Base-by-base conservation (phyloP, 805 yeast genomes). In the Cyberlindnera misumaiensis region DNA sequence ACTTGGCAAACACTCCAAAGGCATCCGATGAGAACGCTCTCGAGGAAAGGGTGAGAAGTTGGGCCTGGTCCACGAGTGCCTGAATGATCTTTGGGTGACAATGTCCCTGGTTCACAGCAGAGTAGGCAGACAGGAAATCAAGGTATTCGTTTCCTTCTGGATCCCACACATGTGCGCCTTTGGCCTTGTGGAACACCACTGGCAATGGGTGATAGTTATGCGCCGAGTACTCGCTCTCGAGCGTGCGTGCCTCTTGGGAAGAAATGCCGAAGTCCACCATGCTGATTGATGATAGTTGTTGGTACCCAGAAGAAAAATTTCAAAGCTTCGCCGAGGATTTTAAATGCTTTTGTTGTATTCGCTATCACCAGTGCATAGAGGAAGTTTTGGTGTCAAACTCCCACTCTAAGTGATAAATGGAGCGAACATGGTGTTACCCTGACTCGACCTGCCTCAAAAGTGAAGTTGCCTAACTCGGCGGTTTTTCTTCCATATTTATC, bases 31-130 rank as follows among this genome's bases (percentile, higher is more conserved):
- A 84, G 60, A 90, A 90, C 4, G 97, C 97, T 60, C 97, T 73
- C 17, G 96, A 87, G 39, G 90, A 83, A 43, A 90, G 67, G 12
- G 97, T 90, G 60, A 90, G 70, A 42, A 69, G 75, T 43, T 77
- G 75, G 9, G 97, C 95, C 67, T 90, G 97, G 27, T 88, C 94
- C 32, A 79, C 68, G 43, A 90, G 72, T 3, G 97, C 97, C 31
- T 64, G 70, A 43, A 90, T 73, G 57, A 90, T 89, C 62, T 84
- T 80, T 40, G 97, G 97, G 61, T 90, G 97, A 61, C 97, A 89
- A 62, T 90, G 97, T 43, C 97, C 97, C 64, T 90, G 97, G 68
- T 90, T 90, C 26, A 90, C 96, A 5, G 97, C 97, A 20, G 96
- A 87, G 65, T 90, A 90, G 11, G 97, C 97, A 13, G 95, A 83